Percentiles rank a stretch among this genome's conserved stretches.
Conservation (phyloP, 225 moss, liverwort and hornwort species). For the Antitrichia curtipendula region DNA sequence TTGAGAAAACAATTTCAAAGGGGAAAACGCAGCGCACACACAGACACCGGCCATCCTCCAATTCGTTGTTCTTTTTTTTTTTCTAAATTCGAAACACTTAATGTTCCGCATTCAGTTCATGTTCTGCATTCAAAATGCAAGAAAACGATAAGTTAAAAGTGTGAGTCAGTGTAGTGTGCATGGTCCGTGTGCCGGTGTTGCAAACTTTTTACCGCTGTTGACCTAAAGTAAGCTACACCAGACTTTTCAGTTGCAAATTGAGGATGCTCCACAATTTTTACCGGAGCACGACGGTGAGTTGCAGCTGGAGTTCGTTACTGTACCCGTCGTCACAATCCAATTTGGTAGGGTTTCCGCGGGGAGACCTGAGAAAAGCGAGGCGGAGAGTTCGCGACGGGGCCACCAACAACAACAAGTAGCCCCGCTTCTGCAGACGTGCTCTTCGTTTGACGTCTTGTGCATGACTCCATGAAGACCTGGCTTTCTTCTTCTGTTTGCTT, state of each 20-base stretch:
- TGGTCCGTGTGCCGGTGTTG: not conserved
- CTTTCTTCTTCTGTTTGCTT: not conserved
- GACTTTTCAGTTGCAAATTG: not conserved
- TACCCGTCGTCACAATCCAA: not conserved
- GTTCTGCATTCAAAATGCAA: not conserved
- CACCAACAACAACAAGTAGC: not conserved
- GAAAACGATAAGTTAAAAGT: not conserved
- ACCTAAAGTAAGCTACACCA: no score
- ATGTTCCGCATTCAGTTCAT: not conserved
- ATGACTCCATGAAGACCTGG: not conserved
- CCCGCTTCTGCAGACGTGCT: slow-evolving; percentile 9
- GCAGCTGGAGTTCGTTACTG: not conserved
- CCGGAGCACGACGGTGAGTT: not conserved
- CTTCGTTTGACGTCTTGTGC: not conserved
- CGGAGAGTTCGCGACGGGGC: not conserved
- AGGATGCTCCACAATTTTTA: not conserved
- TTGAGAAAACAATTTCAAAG: not conserved
- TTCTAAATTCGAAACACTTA: no score
- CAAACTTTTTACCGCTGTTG: not conserved
- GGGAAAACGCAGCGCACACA: no score
- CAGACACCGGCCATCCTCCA: no score
- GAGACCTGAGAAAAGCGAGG: not conserved
- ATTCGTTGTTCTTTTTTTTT: no score
- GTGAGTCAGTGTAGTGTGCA: not conserved
- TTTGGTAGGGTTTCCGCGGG: not conserved